Percentiles rank a stretch among this genome's conserved stretches.
These are phyloP conservation scores for Zoysia matrella DNA, from an alignment of 202 grass and related monocot genomes.

Conservation along the genomic window DNA sequence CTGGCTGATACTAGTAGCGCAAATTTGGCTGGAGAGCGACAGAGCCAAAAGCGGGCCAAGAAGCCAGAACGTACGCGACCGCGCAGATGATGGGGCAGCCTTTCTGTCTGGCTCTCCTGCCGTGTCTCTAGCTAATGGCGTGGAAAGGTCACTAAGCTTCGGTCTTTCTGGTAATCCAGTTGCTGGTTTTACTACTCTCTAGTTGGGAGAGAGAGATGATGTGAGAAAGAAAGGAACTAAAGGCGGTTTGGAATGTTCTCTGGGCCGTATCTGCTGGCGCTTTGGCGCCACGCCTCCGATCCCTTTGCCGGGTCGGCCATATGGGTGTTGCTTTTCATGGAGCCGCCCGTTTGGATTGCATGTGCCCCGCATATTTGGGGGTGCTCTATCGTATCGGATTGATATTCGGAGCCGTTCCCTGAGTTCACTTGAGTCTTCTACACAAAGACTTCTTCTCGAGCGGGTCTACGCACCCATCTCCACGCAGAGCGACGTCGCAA, in stretches of 20 bases:
- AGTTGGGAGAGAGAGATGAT: background rate
- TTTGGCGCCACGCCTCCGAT: constrained; percentile 33
- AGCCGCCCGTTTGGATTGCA: constrained; percentile 6
- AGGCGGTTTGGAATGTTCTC: constrained; percentile 51
- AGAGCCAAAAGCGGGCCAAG: constrained; percentile 22
- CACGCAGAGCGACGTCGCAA: background rate
- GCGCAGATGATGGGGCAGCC: constrained; percentile 38
- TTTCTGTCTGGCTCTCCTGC: background rate
- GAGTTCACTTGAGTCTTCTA: too few species aligned
- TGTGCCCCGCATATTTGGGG: background rate
- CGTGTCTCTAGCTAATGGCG: background rate
- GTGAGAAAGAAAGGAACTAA: background rate
- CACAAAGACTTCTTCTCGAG: too few species aligned
- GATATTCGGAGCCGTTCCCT: too few species aligned
- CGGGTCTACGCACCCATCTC: background rate
- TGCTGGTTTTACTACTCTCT: too few species aligned
- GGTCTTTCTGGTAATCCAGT: background rate
- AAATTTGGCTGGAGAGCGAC: background rate
- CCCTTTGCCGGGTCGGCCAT: constrained; percentile 18
- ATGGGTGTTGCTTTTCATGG: constrained; percentile 46
- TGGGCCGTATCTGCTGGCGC: constrained; percentile 13
- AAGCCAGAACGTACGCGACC: constrained; percentile 9
- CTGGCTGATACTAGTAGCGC: background rate
- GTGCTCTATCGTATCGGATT: too few species aligned
- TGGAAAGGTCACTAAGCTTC: constrained; percentile 38